Evolutionary conservation across 2,329 filamentous ascomycete genomes (phyloP).

Genomic region (Cadophora luteo-olivacea): DNA sequence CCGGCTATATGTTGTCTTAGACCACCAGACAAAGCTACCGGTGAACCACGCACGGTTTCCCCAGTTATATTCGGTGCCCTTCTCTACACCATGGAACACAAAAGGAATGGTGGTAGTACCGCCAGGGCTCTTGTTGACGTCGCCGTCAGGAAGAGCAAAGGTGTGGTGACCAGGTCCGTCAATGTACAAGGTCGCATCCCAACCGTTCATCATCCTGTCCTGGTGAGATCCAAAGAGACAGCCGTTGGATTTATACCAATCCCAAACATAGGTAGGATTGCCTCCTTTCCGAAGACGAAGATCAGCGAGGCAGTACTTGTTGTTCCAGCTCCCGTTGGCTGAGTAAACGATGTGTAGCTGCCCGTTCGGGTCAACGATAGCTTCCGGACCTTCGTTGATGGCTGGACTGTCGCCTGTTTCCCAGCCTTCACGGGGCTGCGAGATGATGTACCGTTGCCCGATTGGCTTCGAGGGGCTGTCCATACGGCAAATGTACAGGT

Average conservation of each 20-base stretch:
- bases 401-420: neutral
- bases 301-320: constrained; percentile 12
- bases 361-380: constrained; percentile 1
- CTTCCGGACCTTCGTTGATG: constrained; percentile 11
- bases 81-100: constrained; percentile 18
- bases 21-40: constrained; percentile 16
- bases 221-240: constrained; percentile 14
- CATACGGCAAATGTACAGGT: constrained; percentile 13
- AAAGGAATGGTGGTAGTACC: constrained; percentile 6
- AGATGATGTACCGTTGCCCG: constrained; percentile 10
- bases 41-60: constrained; percentile 16
- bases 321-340: constrained; percentile 8
- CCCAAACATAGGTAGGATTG: constrained; percentile 4
- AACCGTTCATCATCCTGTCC: constrained; percentile 14
- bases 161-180: constrained; percentile 17
- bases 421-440: constrained; percentile 10
- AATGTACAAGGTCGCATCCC: constrained; percentile 17
- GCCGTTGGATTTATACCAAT: constrained; percentile 14
- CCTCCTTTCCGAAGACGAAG: constrained; percentile 7
- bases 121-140: constrained; percentile 13
- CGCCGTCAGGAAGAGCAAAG: constrained; percentile 7
- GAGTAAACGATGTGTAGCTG: constrained; percentile 10
- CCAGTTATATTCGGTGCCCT: constrained; percentile 16
- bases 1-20: constrained; percentile 12
- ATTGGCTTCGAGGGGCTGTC: constrained; percentile 10